Conservation (phyloP, 2,329 filamentous ascomycete species). For the Pseudopithomyces maydicus region DNA sequence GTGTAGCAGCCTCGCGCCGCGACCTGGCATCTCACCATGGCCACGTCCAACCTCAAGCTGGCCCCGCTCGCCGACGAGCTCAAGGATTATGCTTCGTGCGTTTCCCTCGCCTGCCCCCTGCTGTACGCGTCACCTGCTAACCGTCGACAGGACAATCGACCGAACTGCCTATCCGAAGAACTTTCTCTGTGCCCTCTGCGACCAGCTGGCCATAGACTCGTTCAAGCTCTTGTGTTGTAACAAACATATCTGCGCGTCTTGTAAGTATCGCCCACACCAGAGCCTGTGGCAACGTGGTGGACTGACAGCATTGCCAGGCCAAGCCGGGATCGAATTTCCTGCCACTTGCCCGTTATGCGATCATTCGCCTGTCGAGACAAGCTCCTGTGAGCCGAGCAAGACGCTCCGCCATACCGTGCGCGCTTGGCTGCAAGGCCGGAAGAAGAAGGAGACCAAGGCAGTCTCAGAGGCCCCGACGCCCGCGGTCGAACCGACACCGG, state of each 20-base stretch:
- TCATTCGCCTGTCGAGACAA: slow-evolving; percentile 83
- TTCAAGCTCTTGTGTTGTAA: slow-evolving; percentile 94
- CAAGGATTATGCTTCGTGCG: slow-evolving; percentile 39
- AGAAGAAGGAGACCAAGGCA: slow-evolving; percentile 54
- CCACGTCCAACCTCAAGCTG: slow-evolving; percentile 34
- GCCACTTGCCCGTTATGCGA: slow-evolving; percentile 88
- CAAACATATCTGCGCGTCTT: slow-evolving; percentile 88
- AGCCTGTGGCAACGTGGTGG: background rate
- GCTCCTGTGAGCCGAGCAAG: slow-evolving; percentile 88
- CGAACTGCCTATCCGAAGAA: slow-evolving; percentile 93
- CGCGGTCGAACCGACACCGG: slow-evolving; percentile 23
- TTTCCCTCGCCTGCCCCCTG: background rate
- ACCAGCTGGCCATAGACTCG: slow-evolving; percentile 86
- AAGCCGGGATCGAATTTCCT: slow-evolving; percentile 64
- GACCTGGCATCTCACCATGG: slow-evolving; percentile 31
- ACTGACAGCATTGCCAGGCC: slow-evolving; percentile 27
- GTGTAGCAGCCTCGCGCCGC: slow-evolving; percentile 25
- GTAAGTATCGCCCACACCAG: slow-evolving; percentile 57
- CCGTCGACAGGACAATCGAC: slow-evolving; percentile 66
- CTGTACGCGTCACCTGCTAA: slow-evolving; percentile 15
- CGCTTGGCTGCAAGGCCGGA: slow-evolving; percentile 92
- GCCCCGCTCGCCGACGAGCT: slow-evolving; percentile 41
- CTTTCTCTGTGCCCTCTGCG: slow-evolving; percentile 92
- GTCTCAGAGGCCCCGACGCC: slow-evolving; percentile 37
- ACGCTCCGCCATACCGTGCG: slow-evolving; percentile 89